These are phyloP conservation scores for Ligustrum vulgare DNA, from an alignment of 257 asterid species.

Conservation along the genomic window DNA sequence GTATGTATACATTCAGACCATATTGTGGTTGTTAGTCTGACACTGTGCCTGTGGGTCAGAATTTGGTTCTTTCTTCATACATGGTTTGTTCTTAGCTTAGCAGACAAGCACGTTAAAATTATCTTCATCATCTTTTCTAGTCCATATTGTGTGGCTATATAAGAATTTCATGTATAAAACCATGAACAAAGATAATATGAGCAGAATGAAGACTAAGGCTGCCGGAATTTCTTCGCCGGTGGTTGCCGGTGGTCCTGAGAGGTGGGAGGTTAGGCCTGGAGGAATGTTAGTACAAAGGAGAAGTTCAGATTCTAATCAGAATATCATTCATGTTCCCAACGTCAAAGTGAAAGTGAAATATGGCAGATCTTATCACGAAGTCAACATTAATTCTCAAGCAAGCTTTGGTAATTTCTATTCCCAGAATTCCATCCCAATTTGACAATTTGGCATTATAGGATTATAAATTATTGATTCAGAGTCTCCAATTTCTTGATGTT, in stretches of 20 bases:
- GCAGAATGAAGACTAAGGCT: slow-evolving; percentile 58
- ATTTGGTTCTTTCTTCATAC: slow-evolving; percentile 65
- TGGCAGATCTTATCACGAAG: slow-evolving; percentile 62
- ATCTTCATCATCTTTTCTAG: slow-evolving; percentile 19
- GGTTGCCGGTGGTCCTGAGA: slow-evolving; percentile 27
- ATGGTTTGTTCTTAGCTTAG: slow-evolving; percentile 75
- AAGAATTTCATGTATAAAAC: neutral
- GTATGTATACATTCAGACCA: slow-evolving; percentile 32
- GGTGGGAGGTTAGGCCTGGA: slow-evolving; percentile 80
- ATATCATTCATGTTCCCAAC: slow-evolving; percentile 39
- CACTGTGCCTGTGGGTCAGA: slow-evolving; percentile 72
- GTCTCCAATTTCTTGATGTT: neutral
- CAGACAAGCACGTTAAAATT: slow-evolving; percentile 55
- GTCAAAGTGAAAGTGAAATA: slow-evolving; percentile 66
- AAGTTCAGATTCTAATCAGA: slow-evolving; percentile 58
- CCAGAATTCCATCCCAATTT: neutral
- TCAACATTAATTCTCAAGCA: slow-evolving; percentile 70
- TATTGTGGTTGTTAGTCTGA: slow-evolving; percentile 44
- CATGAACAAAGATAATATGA: slow-evolving; percentile 46
- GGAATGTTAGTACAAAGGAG: slow-evolving; percentile 93
- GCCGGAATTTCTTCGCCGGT: slow-evolving; percentile 46
- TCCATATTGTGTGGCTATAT: neutral
- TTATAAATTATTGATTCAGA: neutral
- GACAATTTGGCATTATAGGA: too few species aligned
- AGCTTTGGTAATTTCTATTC: slow-evolving; percentile 57